Evolutionary conservation across 352 stramenopile species (phyloP), one percentile per base, ranked within the genome.

Genomic region (Phytopythium sindhum): DNA sequence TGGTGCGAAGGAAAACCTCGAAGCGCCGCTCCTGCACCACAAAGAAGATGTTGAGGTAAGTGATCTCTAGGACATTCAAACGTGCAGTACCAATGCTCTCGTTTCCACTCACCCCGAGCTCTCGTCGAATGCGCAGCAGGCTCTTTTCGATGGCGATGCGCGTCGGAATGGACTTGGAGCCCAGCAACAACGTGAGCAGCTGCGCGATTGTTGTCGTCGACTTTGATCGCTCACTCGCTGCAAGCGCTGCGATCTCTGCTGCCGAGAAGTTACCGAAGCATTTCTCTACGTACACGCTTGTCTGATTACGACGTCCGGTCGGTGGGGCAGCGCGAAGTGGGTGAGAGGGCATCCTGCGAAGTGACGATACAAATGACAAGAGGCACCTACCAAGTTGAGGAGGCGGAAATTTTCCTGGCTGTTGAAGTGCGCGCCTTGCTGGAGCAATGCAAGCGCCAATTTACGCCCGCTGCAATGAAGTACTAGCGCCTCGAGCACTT

Each of bases 241-340:
- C 41, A 11, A 89, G 69, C 37, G 73, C 60, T 2, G 66, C 39
- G 54, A 78, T 63, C 10, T 77, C 72, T 0, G 57, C 29, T 0
- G 70, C 66, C 39, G 68, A 75, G 63, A 83, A 68, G n/a, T 69
- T 76, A 11, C n/a, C 26, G 44, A 87, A 61, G n/a, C 77, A 84
- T 57, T 87, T 89, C 41, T 87, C 80, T 2, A 86, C 70, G 50
- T 89, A 89, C 51, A 87, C 57, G 23, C 71, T 81, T 0, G 77
- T 77, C 80, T 89, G n/a, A 12, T 45, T 15, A 23, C 6, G 39
- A 45, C 19, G n/a, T 45, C 39, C 39, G 39, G n/a, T 45, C 15
- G n/a, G 28, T 26, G 33, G 33, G 44, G 6, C 37, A 55, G 37
- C 8, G 7, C 19, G 4, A 41, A 33, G 12, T 7, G 28, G 28